These are phyloP conservation scores for Phoma sp. DNA, from an alignment of 2,329 filamentous ascomycete genomes.

Conservation along the genomic window DNA sequence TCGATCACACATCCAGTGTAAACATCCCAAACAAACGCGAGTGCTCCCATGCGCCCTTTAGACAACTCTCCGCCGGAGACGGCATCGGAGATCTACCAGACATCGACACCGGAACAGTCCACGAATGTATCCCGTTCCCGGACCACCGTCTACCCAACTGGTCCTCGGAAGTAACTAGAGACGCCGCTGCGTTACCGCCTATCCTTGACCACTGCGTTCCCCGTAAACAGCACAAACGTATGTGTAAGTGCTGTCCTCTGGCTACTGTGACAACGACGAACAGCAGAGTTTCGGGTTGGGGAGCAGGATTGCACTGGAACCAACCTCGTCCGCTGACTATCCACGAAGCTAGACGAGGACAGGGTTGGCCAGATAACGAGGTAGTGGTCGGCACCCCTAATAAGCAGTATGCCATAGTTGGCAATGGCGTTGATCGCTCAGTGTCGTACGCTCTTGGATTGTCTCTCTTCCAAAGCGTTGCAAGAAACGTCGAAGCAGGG, in stretches of 20 bases:
- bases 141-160: background rate
- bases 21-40: too few species aligned
- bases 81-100: background rate
- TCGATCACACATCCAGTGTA: conserved; percentile 18
- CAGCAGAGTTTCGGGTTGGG: conserved; percentile 47
- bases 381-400: conserved; percentile 65
- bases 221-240: background rate
- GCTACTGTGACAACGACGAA: background rate
- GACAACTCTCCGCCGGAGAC: background rate
- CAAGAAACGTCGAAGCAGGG: too few species aligned
- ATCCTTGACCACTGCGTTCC: too few species aligned
- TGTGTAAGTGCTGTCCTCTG: background rate
- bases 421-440: conserved; percentile 76
- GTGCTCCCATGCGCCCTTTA: background rate
- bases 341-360: conserved; percentile 70
- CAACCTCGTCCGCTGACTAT: conserved; percentile 67
- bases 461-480: background rate
- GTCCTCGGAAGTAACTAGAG: conserved; percentile 61
- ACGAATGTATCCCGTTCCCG: background rate
- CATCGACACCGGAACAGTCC: background rate
- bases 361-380: conserved; percentile 73
- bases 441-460: conserved; percentile 54
- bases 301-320: conserved; percentile 65
- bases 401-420: conserved; percentile 70
- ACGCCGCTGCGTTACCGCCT: background rate